phyloP scores from a whole-genome alignment of 345 rosid genomes.

The Lepidium didymum region DNA sequence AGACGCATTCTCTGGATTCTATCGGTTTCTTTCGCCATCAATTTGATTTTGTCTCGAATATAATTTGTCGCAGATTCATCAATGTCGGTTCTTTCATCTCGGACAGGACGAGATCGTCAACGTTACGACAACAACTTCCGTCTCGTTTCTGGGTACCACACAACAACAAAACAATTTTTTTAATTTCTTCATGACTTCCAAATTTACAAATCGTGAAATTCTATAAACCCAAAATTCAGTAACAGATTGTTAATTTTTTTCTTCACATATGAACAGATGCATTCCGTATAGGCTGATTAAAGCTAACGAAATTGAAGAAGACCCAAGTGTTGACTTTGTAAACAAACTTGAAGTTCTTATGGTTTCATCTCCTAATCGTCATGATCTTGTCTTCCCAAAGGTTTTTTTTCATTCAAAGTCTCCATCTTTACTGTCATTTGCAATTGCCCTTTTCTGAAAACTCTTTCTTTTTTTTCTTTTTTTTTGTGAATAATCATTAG shows the following conservation, averaged over 20 bases:
- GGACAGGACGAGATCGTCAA: conserved; percentile 64
- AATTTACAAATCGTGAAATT: not conserved
- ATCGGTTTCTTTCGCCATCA: not conserved
- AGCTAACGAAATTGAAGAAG: conserved; percentile 24
- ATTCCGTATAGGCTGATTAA: conserved; percentile 60
- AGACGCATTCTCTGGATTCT: conserved; percentile 3
- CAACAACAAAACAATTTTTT: too few species aligned
- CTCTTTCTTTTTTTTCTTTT: not conserved
- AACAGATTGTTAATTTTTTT: not conserved
- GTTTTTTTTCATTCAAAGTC: conserved; percentile 17
- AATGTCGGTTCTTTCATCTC: conserved; percentile 40
- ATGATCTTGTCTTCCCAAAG: conserved; percentile 86
- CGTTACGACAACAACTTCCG: conserved; percentile 63
- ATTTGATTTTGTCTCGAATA: not conserved
- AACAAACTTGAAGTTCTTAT: conserved; percentile 55
- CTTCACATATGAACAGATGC: conserved; percentile 41
- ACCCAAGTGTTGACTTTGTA: conserved; percentile 27
- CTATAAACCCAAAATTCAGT: not conserved
- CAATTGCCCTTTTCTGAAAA: not conserved
- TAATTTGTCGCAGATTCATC: conserved; percentile 17
- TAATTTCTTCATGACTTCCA: not conserved
- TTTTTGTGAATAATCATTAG: conserved; percentile 25
- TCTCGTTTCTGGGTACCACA: conserved; percentile 65
- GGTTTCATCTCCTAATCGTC: conserved; percentile 84
- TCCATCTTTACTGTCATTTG: not conserved